Base-by-base conservation (phyloP, 176 grass and related monocot genomes). In the Oryza australiensis region DNA sequence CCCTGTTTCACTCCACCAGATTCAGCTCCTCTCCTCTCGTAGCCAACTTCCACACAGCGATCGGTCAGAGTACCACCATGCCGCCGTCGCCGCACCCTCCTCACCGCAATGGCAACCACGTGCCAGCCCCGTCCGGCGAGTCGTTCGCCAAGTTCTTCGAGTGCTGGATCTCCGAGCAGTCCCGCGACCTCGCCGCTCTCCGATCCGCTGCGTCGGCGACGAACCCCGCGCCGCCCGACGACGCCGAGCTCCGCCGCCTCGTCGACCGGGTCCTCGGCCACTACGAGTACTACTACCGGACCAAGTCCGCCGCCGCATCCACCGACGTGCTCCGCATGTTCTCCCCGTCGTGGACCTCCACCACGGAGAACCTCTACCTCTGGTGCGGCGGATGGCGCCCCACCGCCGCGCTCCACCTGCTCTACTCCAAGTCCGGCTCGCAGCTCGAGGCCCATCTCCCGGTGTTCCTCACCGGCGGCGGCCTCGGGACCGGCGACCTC, bases 311-410 rank as follows among this genome's bases (percentile, higher is more conserved):
- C 2, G 82, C 88, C 1, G 89, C 91, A 7, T 42, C 70, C 4
- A 64, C 11, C 27, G 82, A 91, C 62, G 82, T 94, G 66, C 67
- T 71, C 9, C 46, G 53, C 15, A 92, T 97, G 91, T 94, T 91
- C 91, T 51, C 86, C 34, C 85, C 94, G 12, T 83, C 91, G 5
- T 94, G 93, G 93, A 96, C 75, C 77, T 91, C 88, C 77, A 78
- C 87, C 78, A 94, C 87, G 28, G 94, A 97, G 91, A 85, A 86
- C 33, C 78, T 94, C 26, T 97, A 86, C 89, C 85, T 91, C 28
- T 92, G 94, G 94, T 85, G 73, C 82, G 91, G 94, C 78, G 94
- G 94, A 0, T 94, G 91, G 94, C 91, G 91, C 73, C 84, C 94
- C 75, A 89, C 81, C 5, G 57, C 87, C 42, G 87, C 91, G 48